Percentiles rank a stretch among this genome's conserved stretches.
phyloP scores from a whole-genome alignment of 1,284 basidiomycete species.

The Psilocybe mexicana region DNA sequence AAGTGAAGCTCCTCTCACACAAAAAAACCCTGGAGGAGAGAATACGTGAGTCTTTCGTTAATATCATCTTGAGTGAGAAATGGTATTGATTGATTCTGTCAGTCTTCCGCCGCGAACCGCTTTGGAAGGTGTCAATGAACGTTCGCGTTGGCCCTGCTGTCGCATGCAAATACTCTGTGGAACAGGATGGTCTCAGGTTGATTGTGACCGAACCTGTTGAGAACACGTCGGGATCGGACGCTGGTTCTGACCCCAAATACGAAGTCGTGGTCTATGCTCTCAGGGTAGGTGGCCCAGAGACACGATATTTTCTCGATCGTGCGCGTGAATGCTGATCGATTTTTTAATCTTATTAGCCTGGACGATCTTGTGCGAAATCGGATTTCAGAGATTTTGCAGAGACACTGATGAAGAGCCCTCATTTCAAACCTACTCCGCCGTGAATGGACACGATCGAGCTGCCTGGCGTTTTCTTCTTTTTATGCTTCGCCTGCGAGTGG shows the following conservation, averaged over 20 bases:
- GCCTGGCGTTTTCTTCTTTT: not conserved
- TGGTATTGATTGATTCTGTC: not conserved
- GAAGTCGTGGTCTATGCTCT: slow-evolving; percentile 47
- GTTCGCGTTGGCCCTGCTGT: slow-evolving; percentile 51
- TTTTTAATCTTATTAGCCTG: slow-evolving; percentile 37
- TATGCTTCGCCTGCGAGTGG: too few relatives aligned
- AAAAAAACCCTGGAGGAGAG: slow-evolving; percentile 42
- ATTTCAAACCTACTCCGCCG: slow-evolving; percentile 20
- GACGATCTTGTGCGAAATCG: slow-evolving; percentile 45
- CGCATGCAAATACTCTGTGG: slow-evolving; percentile 55
- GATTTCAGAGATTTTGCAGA: slow-evolving; percentile 53
- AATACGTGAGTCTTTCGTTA: slow-evolving; percentile 39
- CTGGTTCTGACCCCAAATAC: slow-evolving; percentile 13
- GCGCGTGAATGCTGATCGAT: not conserved
- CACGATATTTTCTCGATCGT: not conserved
- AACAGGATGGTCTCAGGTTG: slow-evolving; percentile 55
- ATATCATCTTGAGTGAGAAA: not conserved
- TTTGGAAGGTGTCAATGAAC: slow-evolving; percentile 70
- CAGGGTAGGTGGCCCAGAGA: slow-evolving; percentile 33
- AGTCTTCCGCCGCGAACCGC: slow-evolving; percentile 69
- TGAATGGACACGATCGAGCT: not conserved
- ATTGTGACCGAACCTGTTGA: slow-evolving; percentile 50
- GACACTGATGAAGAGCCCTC: slow-evolving; percentile 37
- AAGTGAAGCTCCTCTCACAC: slow-evolving; percentile 55
- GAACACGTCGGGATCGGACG: not conserved